Evolutionary conservation across 1,139 yeast genomes (phyloP), one percentile per base, ranked within the genome.

Genomic region (Pichia inconspicua): DNA sequence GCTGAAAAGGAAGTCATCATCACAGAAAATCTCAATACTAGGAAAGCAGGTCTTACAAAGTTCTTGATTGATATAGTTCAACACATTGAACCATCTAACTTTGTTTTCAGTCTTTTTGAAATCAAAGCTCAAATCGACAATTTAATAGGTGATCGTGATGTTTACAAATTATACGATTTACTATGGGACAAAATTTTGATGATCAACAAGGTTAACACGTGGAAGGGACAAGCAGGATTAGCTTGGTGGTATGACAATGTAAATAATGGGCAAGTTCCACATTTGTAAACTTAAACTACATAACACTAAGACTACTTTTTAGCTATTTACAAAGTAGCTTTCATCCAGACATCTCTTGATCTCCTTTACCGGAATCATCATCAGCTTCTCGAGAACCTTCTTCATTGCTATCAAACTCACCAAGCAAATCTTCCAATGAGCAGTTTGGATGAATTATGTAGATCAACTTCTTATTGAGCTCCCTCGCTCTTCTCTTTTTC

Each of bases 401-500:
- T 25, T 53, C 53, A 7, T 46, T 49, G 22, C 47, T 48, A 9
- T 46, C 49, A 28, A 45, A 46, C 42, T 63, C 65, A 40, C 63
- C 67, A 37, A 65, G 55, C 52, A 64, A 57, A 52, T 83, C 92
- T 55, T 82, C 73, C 52, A 84, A 78, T 19, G 88, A 84, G 69
- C 90, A 85, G 65, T 92, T 90, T 47, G 97, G 97, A 70, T 92
- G 97, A 51, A 89, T 72, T 38, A 88, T 88, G 61, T 84, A 88
- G 36, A 83, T 70, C 48, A 71, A 66, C 42, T 70, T 67, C 57
- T 64, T 61, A 52, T 59, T 52, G 50, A 56, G 47, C 53, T 61
- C 60, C 25, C 50, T 55, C 3, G 48, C 53, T 31, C 49, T 53
- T 38, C 44, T 50, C 36, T 54, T 54, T 38, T 51, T 56, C 62